Base-by-base conservation (phyloP, 495 filamentous ascomycete species). In the Neurospora terricola region DNA sequence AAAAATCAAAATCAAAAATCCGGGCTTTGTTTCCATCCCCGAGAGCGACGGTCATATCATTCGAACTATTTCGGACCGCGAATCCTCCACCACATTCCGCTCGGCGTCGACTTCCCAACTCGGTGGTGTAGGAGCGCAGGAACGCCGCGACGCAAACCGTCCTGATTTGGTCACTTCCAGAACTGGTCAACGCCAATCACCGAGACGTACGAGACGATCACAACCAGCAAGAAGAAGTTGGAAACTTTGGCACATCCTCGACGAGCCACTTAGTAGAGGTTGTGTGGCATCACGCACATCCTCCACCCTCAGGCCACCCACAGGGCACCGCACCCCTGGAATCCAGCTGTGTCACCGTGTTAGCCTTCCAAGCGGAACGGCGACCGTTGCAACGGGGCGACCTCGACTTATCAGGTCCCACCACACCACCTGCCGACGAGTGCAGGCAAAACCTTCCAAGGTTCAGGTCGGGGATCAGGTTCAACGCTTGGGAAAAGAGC, bases 341-440 rank as follows among this genome's bases (percentile, higher is more conserved):
- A 66, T 16, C 14, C 54, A 34, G 54, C 27, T 34, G 54, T 66
- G 54, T 66, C 27, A 66, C 54, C 54, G 54, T 66, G 54, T 18
- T 34, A 43, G 43, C 72, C 72, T 71, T 74, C 70, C 72, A 68
- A 70, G 68, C 71, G 39, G 40, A 70, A 68, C 38, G 59, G 43
- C 68, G 45, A 37, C 71, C 66, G 71, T 36, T 71, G 72, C 38
- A 72, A 74, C 39, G 39, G 8, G 48, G 54, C 27, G 54, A 66
- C 27, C 54, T 66, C 27, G 54, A 62, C 54, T 66, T 66, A 27
- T 62, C 54, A 62, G 27, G 16, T 62, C 12, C 54, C 54, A 62
- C 54, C 27, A 34, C 54, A 59, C 21, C 23, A 66, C 14, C 54
- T 42, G 40, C 40, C 40, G 40, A 16, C 40, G 40, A 42, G 40